Evolutionary conservation across 2,329 filamentous ascomycete genomes (phyloP).

Genomic region (Podosphaera aphanis): DNA sequence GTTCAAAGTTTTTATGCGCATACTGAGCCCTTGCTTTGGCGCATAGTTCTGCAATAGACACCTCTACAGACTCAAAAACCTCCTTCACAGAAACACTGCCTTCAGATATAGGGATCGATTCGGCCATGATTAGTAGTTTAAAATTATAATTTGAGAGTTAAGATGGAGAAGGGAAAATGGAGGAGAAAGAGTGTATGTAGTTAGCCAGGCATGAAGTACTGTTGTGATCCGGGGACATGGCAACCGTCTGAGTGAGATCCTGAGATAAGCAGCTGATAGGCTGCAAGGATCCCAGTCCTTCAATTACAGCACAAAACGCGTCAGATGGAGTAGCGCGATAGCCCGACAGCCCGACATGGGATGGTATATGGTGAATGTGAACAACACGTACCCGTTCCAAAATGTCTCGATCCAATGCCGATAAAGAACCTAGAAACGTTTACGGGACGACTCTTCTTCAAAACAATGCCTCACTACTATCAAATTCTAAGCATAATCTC

Average conservation of each 20-base stretch:
- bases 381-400: neutral
- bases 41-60: conserved; percentile 51
- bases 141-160: neutral
- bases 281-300: too few species aligned
- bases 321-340: too few species aligned
- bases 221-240: too few species aligned
- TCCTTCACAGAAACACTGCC: conserved; percentile 7
- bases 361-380: too few species aligned
- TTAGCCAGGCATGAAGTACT: too few species aligned
- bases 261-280: too few species aligned
- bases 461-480: conserved; percentile 7
- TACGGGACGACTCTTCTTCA: neutral
- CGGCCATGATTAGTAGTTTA: conserved; percentile 12
- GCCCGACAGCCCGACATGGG: too few species aligned
- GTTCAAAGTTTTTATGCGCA: conserved; percentile 67
- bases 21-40: conserved; percentile 68
- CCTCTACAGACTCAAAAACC: conserved; percentile 20
- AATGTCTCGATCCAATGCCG: neutral
- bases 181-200: too few species aligned
- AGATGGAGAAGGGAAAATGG: too few species aligned
- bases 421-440: neutral
- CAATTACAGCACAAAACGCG: too few species aligned
- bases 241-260: too few species aligned
- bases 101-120: conserved; percentile 10
- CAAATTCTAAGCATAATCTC: conserved; percentile 21